Conservation (phyloP, 225 moss, liverwort and hornwort genomes). For the Physcomitrellopsis africana region DNA sequence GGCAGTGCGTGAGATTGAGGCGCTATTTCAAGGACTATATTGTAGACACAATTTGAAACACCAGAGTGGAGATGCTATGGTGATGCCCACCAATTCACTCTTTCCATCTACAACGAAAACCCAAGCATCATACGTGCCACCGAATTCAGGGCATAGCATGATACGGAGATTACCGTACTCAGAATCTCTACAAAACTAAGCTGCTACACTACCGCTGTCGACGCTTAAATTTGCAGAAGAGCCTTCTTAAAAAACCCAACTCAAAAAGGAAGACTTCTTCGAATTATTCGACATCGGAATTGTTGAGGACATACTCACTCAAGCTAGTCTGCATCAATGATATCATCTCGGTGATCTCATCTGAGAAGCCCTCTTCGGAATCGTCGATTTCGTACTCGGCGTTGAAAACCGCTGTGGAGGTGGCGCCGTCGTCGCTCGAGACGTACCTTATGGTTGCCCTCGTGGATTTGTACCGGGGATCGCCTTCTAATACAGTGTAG, state of each 20-base stretch:
- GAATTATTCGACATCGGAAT: slow-evolving; percentile 30
- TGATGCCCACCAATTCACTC: not conserved
- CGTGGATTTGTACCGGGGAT: slow-evolving; percentile 56
- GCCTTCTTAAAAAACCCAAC: not conserved
- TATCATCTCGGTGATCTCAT: slow-evolving; percentile 42
- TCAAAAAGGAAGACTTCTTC: not conserved
- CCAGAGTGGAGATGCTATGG: too few relatives aligned
- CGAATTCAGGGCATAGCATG: slow-evolving; percentile 9
- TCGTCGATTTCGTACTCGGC: slow-evolving; percentile 41
- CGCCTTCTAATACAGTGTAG: slow-evolving; percentile 51
- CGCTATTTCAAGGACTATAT: too few relatives aligned
- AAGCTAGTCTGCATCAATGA: slow-evolving; percentile 49
- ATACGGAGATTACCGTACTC: slow-evolving; percentile 1
- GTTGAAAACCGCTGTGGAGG: slow-evolving; percentile 37
- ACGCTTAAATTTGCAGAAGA: not conserved
- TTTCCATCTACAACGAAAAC: slow-evolving; percentile 28
- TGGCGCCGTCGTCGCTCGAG: slow-evolving; percentile 35
- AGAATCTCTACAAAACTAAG: not conserved
- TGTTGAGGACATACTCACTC: slow-evolving; percentile 41
- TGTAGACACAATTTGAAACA: too few relatives aligned
- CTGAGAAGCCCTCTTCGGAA: slow-evolving; percentile 45
- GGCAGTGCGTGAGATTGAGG: too few relatives aligned
- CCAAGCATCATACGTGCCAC: slow-evolving; percentile 31
- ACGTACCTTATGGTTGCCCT: slow-evolving; percentile 37
- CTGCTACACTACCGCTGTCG: too few relatives aligned